Conservation (phyloP, 2,329 filamentous ascomycete genomes). For the Neofusicoccum umdonicola region DNA sequence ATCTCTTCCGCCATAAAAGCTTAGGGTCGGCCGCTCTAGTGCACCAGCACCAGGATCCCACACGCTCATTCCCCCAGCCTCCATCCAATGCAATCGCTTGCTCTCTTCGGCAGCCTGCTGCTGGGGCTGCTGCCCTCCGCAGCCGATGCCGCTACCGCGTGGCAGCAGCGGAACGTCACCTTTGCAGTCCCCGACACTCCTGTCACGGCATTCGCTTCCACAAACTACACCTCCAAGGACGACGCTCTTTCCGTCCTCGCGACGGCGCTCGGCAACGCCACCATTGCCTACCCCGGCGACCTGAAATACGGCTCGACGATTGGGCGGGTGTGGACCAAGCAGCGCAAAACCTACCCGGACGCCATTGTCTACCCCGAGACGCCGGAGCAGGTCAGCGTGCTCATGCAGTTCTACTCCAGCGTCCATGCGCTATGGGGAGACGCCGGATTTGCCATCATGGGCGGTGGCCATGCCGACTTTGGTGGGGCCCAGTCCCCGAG, state of each 20-base stretch:
- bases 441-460: slow-evolving; percentile 12
- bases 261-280: not conserved
- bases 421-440: not conserved
- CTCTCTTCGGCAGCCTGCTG: slow-evolving; percentile 4
- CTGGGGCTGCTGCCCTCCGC: not conserved
- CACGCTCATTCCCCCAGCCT: not conserved
- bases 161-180: slow-evolving; percentile 5
- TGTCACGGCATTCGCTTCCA: not conserved
- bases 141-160: slow-evolving; percentile 3
- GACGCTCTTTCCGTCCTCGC: slow-evolving; percentile 1
- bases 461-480: slow-evolving; percentile 9
- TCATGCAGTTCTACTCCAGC: slow-evolving; percentile 16
- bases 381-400: slow-evolving; percentile 7
- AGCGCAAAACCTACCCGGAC: slow-evolving; percentile 12
- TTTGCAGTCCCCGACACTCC: not conserved
- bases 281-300: not conserved
- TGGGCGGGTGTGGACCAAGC: slow-evolving; percentile 9
- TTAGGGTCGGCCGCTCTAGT: not conserved
- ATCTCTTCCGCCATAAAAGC: not conserved
- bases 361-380: slow-evolving; percentile 10
- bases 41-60: not conserved
- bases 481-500: slow-evolving; percentile 13
- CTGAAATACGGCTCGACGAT: slow-evolving; percentile 3
- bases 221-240: not conserved
- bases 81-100: not conserved